Evolutionary conservation across 2,329 filamentous ascomycete genomes (phyloP).

Genomic region (Malbranchea zuffiana): DNA sequence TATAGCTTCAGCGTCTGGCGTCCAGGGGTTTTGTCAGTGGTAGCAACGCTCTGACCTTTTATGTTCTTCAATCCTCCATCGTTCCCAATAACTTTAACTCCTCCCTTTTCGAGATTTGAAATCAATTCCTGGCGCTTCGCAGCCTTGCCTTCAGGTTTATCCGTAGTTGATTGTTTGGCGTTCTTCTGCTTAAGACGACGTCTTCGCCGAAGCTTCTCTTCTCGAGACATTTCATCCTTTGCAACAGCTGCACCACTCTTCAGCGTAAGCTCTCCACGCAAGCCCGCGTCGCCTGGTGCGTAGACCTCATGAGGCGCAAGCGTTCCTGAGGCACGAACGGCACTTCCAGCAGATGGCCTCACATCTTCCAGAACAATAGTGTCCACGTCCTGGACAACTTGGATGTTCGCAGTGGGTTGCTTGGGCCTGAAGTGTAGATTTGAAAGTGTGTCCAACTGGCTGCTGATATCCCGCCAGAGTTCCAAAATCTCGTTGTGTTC

Average conservation of each 20-base stretch:
- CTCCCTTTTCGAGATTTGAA: constrained; percentile 65
- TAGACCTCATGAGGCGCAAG: constrained; percentile 94
- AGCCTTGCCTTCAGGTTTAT: constrained; percentile 37
- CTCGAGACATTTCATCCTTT: constrained; percentile 74
- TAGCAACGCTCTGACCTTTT: constrained; percentile 62
- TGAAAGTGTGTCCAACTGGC: constrained; percentile 75
- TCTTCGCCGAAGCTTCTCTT: constrained; percentile 67
- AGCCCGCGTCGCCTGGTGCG: constrained; percentile 57
- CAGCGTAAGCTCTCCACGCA: constrained; percentile 60
- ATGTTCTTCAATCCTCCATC: constrained; percentile 78
- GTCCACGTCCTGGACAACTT: constrained; percentile 81
- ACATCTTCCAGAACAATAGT: constrained; percentile 92
- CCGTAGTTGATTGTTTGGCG: constrained; percentile 45
- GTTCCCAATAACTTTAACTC: constrained; percentile 83
- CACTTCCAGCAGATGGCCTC: constrained; percentile 68
- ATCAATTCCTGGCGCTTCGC: constrained; percentile 45
- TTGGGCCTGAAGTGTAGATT: constrained; percentile 96
- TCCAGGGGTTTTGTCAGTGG: constrained; percentile 15
- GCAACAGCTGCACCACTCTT: constrained; percentile 69
- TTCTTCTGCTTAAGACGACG: constrained; percentile 78
- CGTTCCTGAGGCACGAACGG: constrained; percentile 49
- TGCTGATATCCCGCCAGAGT: constrained; percentile 71
- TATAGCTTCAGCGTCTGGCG: constrained; percentile 30
- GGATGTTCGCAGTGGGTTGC: constrained; percentile 66
- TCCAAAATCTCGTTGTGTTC: constrained; percentile 74